phyloP scores from a whole-genome alignment of 2,329 filamentous ascomycete species.

The Ceratocystis cacaofunesta region DNA sequence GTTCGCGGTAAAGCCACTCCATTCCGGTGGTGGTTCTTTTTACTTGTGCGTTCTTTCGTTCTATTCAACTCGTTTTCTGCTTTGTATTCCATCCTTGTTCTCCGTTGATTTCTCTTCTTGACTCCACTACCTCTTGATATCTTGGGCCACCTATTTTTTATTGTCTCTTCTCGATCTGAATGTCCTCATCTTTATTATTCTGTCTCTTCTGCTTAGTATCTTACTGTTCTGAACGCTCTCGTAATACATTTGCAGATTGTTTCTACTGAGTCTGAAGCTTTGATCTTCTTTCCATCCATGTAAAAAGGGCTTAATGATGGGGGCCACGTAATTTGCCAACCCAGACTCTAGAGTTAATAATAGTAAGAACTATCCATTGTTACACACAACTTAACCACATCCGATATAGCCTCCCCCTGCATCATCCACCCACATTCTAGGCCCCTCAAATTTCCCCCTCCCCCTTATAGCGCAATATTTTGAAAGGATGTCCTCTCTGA shows the following conservation, averaged over 20 bases:
- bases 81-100: neutral
- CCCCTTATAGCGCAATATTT: conserved; percentile 13
- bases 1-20: neutral
- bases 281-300: neutral
- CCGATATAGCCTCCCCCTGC: neutral
- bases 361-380: neutral
- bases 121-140: too few relatives aligned
- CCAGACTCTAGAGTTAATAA: neutral
- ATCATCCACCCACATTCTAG: neutral
- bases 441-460: neutral
- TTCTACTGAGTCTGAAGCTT: too few relatives aligned
- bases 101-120: neutral
- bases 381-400: neutral
- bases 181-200: neutral
- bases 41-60: neutral
- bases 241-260: neutral
- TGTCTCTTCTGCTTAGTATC: neutral
- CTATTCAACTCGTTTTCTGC: neutral
- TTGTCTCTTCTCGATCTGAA: neutral
- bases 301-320: neutral
- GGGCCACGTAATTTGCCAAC: neutral
- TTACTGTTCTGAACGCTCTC: neutral
- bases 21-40: neutral
- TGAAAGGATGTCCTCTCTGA: conserved; percentile 12
- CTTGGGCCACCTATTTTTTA: neutral